These are phyloP conservation scores for Penicillium goetzii DNA, from an alignment of 495 filamentous ascomycete species.

Conservation along the genomic window DNA sequence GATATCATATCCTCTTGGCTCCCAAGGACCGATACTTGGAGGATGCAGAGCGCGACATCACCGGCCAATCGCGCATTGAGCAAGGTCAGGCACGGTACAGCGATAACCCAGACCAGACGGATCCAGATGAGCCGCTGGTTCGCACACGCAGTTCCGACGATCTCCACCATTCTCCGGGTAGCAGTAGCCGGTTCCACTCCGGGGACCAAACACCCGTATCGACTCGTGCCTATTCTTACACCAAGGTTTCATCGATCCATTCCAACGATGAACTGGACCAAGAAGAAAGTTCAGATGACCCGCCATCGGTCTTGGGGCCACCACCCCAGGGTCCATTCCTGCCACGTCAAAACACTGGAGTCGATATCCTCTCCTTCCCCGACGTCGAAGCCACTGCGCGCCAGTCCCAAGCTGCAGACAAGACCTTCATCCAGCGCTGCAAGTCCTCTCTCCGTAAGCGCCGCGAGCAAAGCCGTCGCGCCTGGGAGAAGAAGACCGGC, in stretches of 20 bases:
- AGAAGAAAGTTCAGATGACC: constrained; percentile 33
- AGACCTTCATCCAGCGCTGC: constrained; percentile 29
- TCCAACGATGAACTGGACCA: constrained; percentile 19
- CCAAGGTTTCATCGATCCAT: constrained; percentile 38
- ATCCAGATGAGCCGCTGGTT: constrained; percentile 49
- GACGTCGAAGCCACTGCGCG: constrained; percentile 41
- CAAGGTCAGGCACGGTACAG: constrained; percentile 67
- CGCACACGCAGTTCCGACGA: constrained; percentile 39
- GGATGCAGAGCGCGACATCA: constrained; percentile 60
- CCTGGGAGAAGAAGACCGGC: constrained; percentile 28
- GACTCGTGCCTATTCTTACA: constrained; percentile 39
- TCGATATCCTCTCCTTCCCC: constrained; percentile 50
- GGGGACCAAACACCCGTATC: constrained; percentile 49
- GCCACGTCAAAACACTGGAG: constrained; percentile 42
- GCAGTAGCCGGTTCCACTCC: constrained; percentile 40
- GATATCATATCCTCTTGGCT: constrained; percentile 87
- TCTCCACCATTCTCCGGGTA: constrained; percentile 26
- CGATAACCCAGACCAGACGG: constrained; percentile 58
- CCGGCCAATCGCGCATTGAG: constrained; percentile 55
- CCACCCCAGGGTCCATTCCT: constrained; percentile 47
- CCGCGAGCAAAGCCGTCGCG: constrained; percentile 22
- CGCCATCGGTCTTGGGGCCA: constrained; percentile 35
- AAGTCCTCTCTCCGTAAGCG: constrained; percentile 30
- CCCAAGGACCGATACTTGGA: constrained; percentile 66
- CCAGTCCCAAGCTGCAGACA: constrained; percentile 22